Evolutionary conservation across 495 filamentous ascomycete species (phyloP).

Genomic region (Chaetomium tenue): DNA sequence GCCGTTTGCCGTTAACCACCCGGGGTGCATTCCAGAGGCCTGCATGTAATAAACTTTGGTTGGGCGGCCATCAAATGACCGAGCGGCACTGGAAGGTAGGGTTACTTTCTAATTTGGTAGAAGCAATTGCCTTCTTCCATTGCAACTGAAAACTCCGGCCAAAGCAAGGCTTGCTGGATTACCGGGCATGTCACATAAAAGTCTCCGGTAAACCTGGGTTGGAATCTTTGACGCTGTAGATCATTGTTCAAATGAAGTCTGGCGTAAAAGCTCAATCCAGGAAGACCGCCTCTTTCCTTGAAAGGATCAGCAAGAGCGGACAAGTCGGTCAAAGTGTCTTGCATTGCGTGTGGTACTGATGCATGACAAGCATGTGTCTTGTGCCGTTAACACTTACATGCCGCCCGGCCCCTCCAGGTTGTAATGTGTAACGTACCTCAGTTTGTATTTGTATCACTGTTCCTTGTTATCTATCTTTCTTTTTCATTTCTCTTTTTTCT

Average conservation of each 20-base stretch:
- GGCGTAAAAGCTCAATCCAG: background rate
- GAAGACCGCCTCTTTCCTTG: background rate
- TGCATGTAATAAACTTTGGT: conserved; percentile 13
- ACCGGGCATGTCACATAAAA: background rate
- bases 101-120: conserved; percentile 1
- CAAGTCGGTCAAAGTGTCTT: background rate
- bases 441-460: background rate
- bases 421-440: background rate
- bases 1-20: conserved; percentile 22
- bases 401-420: background rate
- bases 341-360: background rate
- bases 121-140: conserved; percentile 10
- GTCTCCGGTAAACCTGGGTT: background rate
- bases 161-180: background rate
- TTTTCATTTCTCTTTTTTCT: background rate
- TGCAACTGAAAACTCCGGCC: background rate
- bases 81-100: background rate
- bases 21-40: background rate
- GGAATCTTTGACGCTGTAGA: background rate
- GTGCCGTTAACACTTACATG: conserved; percentile 21
- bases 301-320: background rate
- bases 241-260: background rate
- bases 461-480: background rate
- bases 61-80: conserved; percentile 4
- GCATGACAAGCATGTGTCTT: background rate